These are phyloP conservation scores for Vaccinium vitisidaea DNA, from an alignment of 148 eudicot genomes.

Conservation along the genomic window DNA sequence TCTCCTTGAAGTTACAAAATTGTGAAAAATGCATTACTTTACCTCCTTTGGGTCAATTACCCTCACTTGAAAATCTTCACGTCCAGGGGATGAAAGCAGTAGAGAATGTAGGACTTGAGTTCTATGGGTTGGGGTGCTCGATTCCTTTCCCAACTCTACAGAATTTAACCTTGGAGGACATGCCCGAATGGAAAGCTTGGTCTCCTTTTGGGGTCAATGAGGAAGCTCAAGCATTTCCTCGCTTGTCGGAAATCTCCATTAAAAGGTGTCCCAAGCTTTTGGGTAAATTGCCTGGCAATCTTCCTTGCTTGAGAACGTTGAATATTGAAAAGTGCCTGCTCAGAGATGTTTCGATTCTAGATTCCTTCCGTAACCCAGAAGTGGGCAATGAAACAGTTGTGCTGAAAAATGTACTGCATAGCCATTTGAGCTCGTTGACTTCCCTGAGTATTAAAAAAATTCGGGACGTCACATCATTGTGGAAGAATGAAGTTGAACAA, in stretches of 20 bases:
- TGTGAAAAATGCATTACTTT: too few species aligned
- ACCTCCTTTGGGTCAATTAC: too few species aligned
- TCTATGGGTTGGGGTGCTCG: neutral
- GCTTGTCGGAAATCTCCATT: too few species aligned
- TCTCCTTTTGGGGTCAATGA: neutral
- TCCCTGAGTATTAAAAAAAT: neutral
- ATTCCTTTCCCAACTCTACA: neutral
- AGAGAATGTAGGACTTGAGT: too few species aligned
- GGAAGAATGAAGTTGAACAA: neutral
- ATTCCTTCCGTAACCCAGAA: too few species aligned
- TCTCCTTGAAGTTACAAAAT: too few species aligned
- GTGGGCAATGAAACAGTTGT: too few species aligned
- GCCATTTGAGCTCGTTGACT: neutral
- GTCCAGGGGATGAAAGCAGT: too few species aligned
- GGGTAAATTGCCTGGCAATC: neutral
- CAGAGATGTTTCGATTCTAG: too few species aligned
- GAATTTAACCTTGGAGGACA: neutral
- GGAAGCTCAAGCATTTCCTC: neutral
- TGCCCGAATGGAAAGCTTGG: neutral
- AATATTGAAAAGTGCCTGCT: neutral
- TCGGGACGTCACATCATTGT: neutral
- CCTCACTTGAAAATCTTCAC: too few species aligned
- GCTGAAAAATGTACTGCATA: too few species aligned
- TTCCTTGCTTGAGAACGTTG: neutral
- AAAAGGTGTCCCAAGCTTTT: neutral